These are phyloP conservation scores for Dactylellina parvicollis DNA, from an alignment of 2,329 filamentous ascomycete species.

Conservation along the genomic window DNA sequence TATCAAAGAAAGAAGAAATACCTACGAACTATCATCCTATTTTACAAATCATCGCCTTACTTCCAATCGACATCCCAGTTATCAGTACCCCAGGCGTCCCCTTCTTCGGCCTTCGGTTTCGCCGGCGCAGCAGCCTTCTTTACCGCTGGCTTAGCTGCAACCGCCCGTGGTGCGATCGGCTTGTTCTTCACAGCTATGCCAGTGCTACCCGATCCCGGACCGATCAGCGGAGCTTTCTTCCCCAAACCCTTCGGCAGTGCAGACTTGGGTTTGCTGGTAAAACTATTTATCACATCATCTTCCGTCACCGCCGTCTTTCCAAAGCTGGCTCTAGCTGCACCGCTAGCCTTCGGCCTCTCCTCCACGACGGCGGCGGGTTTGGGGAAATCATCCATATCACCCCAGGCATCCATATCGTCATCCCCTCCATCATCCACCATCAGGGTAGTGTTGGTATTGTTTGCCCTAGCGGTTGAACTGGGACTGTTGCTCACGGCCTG, in stretches of 20 bases:
- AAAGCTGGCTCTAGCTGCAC: constrained; percentile 62
- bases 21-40: background rate
- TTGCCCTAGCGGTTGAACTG: constrained; percentile 55
- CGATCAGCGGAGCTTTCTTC: constrained; percentile 65
- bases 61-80: constrained; percentile 56
- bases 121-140: constrained; percentile 68
- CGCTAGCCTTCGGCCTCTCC: constrained; percentile 65
- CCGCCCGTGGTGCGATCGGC: constrained; percentile 58
- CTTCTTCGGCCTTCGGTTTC: constrained; percentile 70
- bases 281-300: constrained; percentile 90
- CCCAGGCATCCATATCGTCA: constrained; percentile 79
- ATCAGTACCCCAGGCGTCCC: constrained; percentile 70
- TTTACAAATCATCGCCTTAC: background rate
- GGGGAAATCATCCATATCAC: constrained; percentile 66
- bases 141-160: constrained; percentile 58
- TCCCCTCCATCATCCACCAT: constrained; percentile 68
- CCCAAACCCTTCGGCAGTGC: constrained; percentile 82
- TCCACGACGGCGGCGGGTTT: constrained; percentile 65
- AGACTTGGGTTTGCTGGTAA: constrained; percentile 85
- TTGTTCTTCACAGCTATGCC: constrained; percentile 62
- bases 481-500: constrained; percentile 69
- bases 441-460: constrained; percentile 65
- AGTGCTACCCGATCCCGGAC: constrained; percentile 61
- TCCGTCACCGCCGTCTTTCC: constrained; percentile 68
- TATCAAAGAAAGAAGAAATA: background rate